Evolutionary conservation across 495 filamentous ascomycete species (phyloP), one percentile per base, ranked within the genome.

Genomic region (Cercophora scortea): DNA sequence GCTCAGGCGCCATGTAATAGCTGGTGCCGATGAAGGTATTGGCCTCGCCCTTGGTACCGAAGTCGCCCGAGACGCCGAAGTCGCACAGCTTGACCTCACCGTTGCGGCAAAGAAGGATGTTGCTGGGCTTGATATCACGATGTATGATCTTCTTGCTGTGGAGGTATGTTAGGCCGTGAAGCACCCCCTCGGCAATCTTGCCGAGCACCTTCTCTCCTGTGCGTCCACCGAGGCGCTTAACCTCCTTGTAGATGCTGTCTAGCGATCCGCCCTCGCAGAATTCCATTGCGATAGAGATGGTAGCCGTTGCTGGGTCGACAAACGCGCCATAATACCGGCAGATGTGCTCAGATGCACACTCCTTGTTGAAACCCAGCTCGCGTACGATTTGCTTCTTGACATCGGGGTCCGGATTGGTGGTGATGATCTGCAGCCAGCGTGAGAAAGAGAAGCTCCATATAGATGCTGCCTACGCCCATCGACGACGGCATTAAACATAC

Each of bases 21-120:
- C 89, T 94, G 35, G 93, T 98, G 19, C 93, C 93, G 64, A 98
- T 98, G 64, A 97, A 98, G 5, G 93, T 98, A 70, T 96, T 96
- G 54, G 93, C 93, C 64, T 96, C 94, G 33, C 93, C 93, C 66
- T 96, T 96, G 49, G 93, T 97, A 55, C 93, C 93, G 67, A 96
- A 96, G 71, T 97, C 94, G 53, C 93, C 93, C 49, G 86, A 91
- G 51, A 98, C 93, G 59, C 93, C 93, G 60, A 98, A 98, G 70
- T 98, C 93, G 72, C 93, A 98, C 8, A 98, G 83, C 71, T 96
- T 96, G 47, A 97, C 93, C 59, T 94, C 87, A 33, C 93, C 93
- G 58, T 88, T 83, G 41, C 90, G 87, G 64, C 90, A 95, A 15
- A 98, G 77, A 8, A 98, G 83, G 55, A 98, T 96, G 67, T 98